Base-by-base conservation (phyloP, 2,329 filamentous ascomycete genomes). In the Diaporthe sp. region DNA sequence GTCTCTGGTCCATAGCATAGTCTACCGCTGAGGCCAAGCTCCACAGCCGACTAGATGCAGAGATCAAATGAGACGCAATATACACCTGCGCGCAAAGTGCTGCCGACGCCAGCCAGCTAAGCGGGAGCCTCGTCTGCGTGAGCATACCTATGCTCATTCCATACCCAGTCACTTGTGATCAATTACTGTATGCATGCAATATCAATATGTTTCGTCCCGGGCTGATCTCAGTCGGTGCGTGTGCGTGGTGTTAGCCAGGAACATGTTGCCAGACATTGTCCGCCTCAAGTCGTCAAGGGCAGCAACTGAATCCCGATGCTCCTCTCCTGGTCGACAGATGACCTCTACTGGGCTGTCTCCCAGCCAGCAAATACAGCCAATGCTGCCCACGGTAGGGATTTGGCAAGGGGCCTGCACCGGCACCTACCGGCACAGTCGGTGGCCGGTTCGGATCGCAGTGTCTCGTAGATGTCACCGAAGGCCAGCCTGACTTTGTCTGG, bases 41-140 rank as follows among this genome's bases (percentile, higher is more conserved):
- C 17, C 39, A 37, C 34, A 39, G 34, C 17, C 9, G 34, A 37
- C 57, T 28, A 42, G 12, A 19, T 42, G 10, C 34, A 42, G 13
- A 61, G 34, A 22, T 39, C 57, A 60, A n/a, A 39, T 39, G 57
- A 60, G 57, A 60, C 19, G 34, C 57, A 60, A 39, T 34, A 60
- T 34, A 60, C 15, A 39, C 15, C 31, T 39, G 53, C 55, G 55
- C 19, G 37, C n/a, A 60, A 42, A 15, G 37, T 28, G 34, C 58
- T 42, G 12, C n/a, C 31, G 28, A 34, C 31, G 31, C 55, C 31
- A 34, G 55, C 55, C 34, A 61, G 34, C 22, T 42, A n/a, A 17
- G 37, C n/a, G 2, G 37, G 22, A 25, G n/a, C 17, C n/a, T 42
- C 37, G 19, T 42, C 57, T 61, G 8, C 37, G 12, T n/a, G 57